These are phyloP conservation scores for Halophytophthora batemanensis DNA, from an alignment of 352 stramenopile species.

Conservation along the genomic window DNA sequence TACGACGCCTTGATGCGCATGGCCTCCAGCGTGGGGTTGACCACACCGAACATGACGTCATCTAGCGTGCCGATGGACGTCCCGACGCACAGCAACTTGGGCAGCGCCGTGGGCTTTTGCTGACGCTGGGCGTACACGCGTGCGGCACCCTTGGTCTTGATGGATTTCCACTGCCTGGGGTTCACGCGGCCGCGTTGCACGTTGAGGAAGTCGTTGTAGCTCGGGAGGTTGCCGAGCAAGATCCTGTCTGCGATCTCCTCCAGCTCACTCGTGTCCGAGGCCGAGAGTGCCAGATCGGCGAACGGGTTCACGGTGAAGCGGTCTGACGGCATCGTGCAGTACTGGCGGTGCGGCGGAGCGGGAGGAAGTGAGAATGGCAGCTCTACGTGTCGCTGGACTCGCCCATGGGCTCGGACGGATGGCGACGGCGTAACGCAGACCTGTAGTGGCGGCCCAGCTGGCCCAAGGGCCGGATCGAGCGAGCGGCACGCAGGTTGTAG, in stretches of 20 bases:
- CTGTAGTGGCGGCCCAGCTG: no score
- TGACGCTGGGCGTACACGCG: constrained; percentile 20
- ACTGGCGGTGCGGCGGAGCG: no score
- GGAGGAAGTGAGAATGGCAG: no score
- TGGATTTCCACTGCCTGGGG: constrained; percentile 20
- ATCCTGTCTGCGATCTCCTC: constrained; percentile 18
- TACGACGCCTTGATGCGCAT: constrained; percentile 22
- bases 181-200: constrained; percentile 10
- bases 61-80: constrained; percentile 23
- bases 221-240: constrained; percentile 21
- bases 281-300: constrained; percentile 13
- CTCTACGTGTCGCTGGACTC: no score
- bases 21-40: constrained; percentile 14
- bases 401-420: no score
- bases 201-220: constrained; percentile 26
- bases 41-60: constrained; percentile 30
- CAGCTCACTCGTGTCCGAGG: constrained; percentile 15
- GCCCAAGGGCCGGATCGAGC: no score
- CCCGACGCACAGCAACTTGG: constrained; percentile 18
- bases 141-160: constrained; percentile 12
- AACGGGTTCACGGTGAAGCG: constrained; percentile 20
- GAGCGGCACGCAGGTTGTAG: no score
- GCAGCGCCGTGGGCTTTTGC: constrained; percentile 3
- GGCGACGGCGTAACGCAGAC: no score
- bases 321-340: constrained; percentile 5